Percentiles rank a stretch among this genome's conserved stretches.
phyloP scores from a whole-genome alignment of 306 rosid species.

The Inga laurina region DNA sequence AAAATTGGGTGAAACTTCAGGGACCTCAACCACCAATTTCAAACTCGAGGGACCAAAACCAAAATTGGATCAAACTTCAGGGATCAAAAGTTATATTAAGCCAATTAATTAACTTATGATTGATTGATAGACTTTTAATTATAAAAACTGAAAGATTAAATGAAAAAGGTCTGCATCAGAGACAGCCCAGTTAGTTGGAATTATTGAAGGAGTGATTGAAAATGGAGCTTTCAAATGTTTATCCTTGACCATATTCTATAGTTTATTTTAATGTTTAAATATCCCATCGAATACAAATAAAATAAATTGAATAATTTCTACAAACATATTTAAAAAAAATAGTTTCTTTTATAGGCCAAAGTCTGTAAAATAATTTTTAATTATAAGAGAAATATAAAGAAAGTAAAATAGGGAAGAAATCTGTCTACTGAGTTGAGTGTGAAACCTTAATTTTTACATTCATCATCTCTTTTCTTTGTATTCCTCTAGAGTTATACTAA shows the following conservation, averaged over 20 bases:
- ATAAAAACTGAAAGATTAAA: neutral
- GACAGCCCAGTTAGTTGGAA: conserved; percentile 60
- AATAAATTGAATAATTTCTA: neutral
- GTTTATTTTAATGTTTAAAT: neutral
- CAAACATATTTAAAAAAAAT: neutral
- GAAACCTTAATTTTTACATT: neutral
- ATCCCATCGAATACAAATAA: neutral
- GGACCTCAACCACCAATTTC: no score
- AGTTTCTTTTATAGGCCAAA: neutral
- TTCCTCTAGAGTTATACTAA: neutral
- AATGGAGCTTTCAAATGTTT: conserved; percentile 56
- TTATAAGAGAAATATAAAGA: neutral
- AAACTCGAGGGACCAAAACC: no score
- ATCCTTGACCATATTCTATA: neutral
- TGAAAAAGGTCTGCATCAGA: conserved; percentile 38
- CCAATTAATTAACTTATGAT: neutral
- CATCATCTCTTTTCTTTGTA: no score
- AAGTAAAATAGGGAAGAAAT: neutral
- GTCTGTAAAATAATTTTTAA: neutral
- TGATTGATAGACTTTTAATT: neutral
- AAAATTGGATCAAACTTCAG: no score
- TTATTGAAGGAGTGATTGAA: conserved; percentile 60
- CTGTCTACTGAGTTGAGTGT: neutral
- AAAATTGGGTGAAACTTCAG: no score
- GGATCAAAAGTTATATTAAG: no score